Evolutionary conservation across 331 rosid genomes (phyloP).

Genomic region (Telfairia occidentalis): DNA sequence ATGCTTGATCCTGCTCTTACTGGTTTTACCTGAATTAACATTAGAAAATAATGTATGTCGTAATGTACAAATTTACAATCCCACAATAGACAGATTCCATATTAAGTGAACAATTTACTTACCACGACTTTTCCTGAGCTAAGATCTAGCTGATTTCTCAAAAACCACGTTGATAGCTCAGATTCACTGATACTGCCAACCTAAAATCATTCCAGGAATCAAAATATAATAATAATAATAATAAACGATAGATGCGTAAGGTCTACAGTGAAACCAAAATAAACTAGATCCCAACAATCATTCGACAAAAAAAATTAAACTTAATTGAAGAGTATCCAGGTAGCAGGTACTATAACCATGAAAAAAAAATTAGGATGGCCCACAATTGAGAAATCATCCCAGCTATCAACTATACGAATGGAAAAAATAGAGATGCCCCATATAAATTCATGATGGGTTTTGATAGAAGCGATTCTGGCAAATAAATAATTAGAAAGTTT

Average conservation of each 20-base stretch:
- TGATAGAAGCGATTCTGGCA: neutral
- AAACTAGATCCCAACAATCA: conserved; percentile 8
- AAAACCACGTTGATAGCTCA: conserved; percentile 72
- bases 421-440: neutral
- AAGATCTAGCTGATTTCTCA: conserved; percentile 48
- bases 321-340: neutral
- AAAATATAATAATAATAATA: conserved; percentile 15
- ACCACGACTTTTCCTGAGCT: conserved; percentile 85
- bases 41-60: conserved; percentile 4
- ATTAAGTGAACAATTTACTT: conserved; percentile 24
- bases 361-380: neutral
- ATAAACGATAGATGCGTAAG: neutral
- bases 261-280: neutral
- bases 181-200: conserved; percentile 39
- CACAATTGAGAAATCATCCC: neutral
- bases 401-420: neutral
- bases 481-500: neutral
- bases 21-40: conserved; percentile 65
- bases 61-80: conserved; percentile 11
- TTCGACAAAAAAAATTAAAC: neutral
- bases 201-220: conserved; percentile 24
- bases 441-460: neutral
- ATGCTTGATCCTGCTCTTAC: conserved; percentile 88
- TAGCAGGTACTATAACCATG: neutral
- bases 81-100: neutral